Base-by-base conservation (phyloP, 768 basidiomycete species). In the Naganishia antarctica region DNA sequence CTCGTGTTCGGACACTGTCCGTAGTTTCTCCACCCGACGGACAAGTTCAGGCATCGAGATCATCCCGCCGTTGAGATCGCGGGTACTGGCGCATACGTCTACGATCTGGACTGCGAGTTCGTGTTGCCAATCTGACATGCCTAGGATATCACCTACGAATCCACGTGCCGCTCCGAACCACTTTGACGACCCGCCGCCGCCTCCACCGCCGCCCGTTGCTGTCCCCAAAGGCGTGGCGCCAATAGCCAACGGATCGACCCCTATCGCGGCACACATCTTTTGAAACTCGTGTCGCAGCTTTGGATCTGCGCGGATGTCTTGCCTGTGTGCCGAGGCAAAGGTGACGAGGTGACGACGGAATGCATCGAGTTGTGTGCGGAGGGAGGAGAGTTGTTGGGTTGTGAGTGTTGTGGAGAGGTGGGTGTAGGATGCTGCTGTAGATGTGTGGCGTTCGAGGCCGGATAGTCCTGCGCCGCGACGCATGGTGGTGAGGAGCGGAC, bases 51-150 rank as follows among this genome's bases (percentile, higher is more conserved):
- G 81, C 81, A 98, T 84, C 71, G 89, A 88, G 50, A 99, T 90
- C 59, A 99, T 78, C 0, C 96, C 96, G 0, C 96, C 96, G 71
- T 97, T 97, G 47, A 86, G 29, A 25, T 73, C 74, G 2, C 79
- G 59, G 1, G 74, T 76, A 4, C 73, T 70, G 9, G 80, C 71
- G 62, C 79, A 80, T 3, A 81, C 74, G 68, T 81, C 80, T 9
- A 96, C 90, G 66, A 94, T 88, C 80, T 94, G 94, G 41, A 97
- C 91, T 11, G 91, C 91, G 6, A 98, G 84, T 72, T 96, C 93
- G 74, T 90, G 89, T 71, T 92, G 88, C 91, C 92, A 98, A 74
- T 98, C 96, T 16, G 90, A 86, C 60, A 96, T 78, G 13, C 78
- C 77, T 4, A 80, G 83, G 72, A 91, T 80, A 74, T 93, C 91